Percentiles rank a stretch among this genome's conserved stretches.
These are phyloP conservation scores for Pulicaria dysenterica DNA, from an alignment of 129 eudicot species.

Conservation along the genomic window DNA sequence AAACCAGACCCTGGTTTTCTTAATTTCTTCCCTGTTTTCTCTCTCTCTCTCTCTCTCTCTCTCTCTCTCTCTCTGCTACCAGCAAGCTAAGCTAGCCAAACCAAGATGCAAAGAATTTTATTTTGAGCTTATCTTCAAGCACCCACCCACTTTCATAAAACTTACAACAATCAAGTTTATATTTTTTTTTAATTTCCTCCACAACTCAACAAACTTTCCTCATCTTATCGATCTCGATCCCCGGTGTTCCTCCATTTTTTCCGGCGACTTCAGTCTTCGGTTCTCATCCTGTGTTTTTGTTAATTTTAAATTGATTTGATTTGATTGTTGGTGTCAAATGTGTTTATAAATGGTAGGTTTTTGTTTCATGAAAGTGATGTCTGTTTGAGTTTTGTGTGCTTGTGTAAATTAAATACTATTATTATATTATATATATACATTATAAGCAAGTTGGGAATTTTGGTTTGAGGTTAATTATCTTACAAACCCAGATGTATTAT, in stretches of 20 bases:
- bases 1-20: conserved; percentile 48
- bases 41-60: background rate
- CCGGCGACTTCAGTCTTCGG: background rate
- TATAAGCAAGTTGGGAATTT: conserved; percentile 22
- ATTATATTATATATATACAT: background rate
- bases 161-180: background rate
- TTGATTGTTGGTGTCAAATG: background rate
- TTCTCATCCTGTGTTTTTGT: conserved; percentile 6
- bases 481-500: conserved; percentile 70
- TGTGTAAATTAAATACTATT: conserved; percentile 13
- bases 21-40: conserved; percentile 41
- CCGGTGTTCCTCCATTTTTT: conserved; percentile 8
- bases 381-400: background rate
- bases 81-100: background rate
- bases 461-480: conserved; percentile 22
- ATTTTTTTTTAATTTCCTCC: background rate
- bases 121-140: conserved; percentile 50
- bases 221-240: background rate
- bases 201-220: conserved; percentile 2
- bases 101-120: conserved; percentile 36
- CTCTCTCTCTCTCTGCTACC: background rate
- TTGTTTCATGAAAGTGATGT: conserved; percentile 25
- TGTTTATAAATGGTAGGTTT: conserved; percentile 1
- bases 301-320: background rate
- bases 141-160: background rate